Base-by-base conservation (phyloP, 2,329 filamentous ascomycete genomes). In the Lasiodiplodia sp. region DNA sequence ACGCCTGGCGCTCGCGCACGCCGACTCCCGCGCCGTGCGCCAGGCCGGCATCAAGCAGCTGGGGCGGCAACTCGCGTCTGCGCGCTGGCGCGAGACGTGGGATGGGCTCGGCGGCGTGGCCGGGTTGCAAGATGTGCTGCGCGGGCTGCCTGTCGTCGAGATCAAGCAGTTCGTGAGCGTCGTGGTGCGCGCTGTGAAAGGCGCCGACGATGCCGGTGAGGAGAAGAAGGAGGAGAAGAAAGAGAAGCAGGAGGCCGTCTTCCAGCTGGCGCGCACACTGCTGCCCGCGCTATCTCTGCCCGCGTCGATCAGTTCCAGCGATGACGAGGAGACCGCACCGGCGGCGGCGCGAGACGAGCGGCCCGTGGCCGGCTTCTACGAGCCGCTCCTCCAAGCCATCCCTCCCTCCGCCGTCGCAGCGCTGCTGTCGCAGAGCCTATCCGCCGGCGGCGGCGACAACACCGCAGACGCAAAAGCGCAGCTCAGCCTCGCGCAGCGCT, bases 1-100 rank as follows among this genome's bases (percentile, higher is more conserved):
- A 21, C 49, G 40, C 21, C 21, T 66, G 62, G 73, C 74, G 12
- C 66, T 78, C 8, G 65, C 31, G n/a, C 76, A 78, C 56, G 69
- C 72, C 8, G 23, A 70, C 2, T 78, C 77, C 0, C 44, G 75
- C 21, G 31, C 70, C 3, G 68, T 77, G 31, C 73, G 77, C 21
- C 40, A 47, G 23, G 31, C 69, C 2, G 74, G 71, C 0, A 73
- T 77, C 53, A 73, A 72, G 51, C 69, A 69, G 18, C 68, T 78
- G 10, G 62, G 69, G 3, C 73, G 70, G n/a, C 21, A 56, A 0
- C 70, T 78, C 8, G 53, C 28, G 18, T 47, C 56, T 21, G 4
- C 64, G 4, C 51, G 57, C 62, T 79, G 77, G 77, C 70, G 60
- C 31, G 57, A 70, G n/a, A 71, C 67, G 1, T 78, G 75, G 75